These are phyloP conservation scores for Pythium brachiatum DNA, from an alignment of 352 stramenopile genomes.

Conservation along the genomic window DNA sequence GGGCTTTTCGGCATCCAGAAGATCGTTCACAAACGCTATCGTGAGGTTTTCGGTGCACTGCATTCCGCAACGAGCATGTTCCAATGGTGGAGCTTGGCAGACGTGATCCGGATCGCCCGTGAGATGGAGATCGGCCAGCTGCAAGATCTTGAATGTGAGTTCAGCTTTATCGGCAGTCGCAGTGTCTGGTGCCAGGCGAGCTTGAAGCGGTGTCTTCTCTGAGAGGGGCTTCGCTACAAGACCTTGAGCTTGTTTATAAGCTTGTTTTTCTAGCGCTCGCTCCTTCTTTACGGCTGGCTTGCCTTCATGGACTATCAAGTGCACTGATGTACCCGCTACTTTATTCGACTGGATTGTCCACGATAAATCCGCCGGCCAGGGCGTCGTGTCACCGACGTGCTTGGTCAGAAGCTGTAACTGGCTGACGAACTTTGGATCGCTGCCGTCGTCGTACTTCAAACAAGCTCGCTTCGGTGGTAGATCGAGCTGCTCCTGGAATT, in stretches of 20 bases:
- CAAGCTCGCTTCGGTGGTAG: neutral
- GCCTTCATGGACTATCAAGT: neutral
- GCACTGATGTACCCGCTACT: neutral
- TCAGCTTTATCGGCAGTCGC: neutral
- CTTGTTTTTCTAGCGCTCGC: neutral
- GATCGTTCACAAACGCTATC: conserved; percentile 39
- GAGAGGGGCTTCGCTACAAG: neutral
- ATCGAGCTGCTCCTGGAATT: neutral
- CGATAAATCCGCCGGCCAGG: neutral
- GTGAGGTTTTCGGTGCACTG: conserved; percentile 49
- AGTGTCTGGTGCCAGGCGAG: neutral
- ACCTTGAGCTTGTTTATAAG: neutral
- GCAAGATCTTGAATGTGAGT: conserved; percentile 56
- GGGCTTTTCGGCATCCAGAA: conserved; percentile 47
- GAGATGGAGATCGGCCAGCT: conserved; percentile 57
- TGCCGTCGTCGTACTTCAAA: conserved; percentile 1
- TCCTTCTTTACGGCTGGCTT: neutral
- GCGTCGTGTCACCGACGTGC: neutral
- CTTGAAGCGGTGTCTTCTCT: conserved; percentile 1
- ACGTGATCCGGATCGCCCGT: conserved; percentile 41
- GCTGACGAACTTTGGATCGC: neutral
- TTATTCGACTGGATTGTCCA: too few relatives aligned
- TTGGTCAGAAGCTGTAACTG: neutral
- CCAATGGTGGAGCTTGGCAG: conserved; percentile 18
- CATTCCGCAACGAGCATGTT: conserved; percentile 27